phyloP scores from a whole-genome alignment of 768 basidiomycete genomes.

The Termitomyces sp. region DNA sequence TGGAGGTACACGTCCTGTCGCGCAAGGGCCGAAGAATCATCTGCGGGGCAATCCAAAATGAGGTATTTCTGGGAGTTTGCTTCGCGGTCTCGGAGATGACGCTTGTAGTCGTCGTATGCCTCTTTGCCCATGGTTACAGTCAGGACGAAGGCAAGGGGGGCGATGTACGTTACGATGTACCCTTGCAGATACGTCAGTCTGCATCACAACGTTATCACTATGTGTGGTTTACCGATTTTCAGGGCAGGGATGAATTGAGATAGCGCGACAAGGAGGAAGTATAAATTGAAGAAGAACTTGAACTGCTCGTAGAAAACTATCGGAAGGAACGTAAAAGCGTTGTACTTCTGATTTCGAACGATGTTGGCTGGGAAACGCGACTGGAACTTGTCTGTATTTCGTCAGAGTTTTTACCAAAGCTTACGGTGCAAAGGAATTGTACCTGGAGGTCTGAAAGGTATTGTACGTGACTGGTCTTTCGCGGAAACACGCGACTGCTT shows the following conservation, averaged over 20 bases:
- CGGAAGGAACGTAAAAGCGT: constrained; percentile 92
- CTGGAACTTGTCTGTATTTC: constrained; percentile 57
- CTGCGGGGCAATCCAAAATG: constrained; percentile 55
- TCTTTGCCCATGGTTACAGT: constrained; percentile 97
- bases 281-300: constrained; percentile 99
- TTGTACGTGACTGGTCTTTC: constrained; percentile 71
- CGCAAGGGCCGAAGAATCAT: constrained; percentile 25
- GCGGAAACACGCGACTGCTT: constrained; percentile 15
- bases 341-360: constrained; percentile 98
- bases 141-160: constrained; percentile 93
- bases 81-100: constrained; percentile 85
- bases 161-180: constrained; percentile 93
- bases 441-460: constrained; percentile 76
- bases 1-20: constrained; percentile 36
- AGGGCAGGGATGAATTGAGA: constrained; percentile 95
- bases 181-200: constrained; percentile 39
- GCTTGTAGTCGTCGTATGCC: constrained; percentile 97
- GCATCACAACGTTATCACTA: background rate
- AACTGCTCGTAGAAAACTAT: constrained; percentile 98
- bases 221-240: constrained; percentile 70
- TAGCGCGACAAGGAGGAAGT: constrained; percentile 94
- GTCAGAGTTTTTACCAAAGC: background rate
- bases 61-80: constrained; percentile 93
- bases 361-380: constrained; percentile 79
- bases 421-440: constrained; percentile 6